Conservation (phyloP, 163 green algal species). For the Volvox carteri region DNA sequence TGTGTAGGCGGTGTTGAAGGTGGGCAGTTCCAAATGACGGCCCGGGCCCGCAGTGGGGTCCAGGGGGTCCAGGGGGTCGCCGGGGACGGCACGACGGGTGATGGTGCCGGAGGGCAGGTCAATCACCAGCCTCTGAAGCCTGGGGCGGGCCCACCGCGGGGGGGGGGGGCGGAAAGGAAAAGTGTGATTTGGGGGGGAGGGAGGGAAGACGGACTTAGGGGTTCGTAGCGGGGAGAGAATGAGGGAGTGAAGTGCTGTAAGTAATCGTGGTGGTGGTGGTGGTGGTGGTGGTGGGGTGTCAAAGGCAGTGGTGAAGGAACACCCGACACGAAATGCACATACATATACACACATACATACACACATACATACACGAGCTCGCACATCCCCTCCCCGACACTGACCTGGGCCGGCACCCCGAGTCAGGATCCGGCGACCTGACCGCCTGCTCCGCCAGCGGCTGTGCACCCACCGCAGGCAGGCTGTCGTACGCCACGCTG, state of each 20-base stretch:
- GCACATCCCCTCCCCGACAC: no score
- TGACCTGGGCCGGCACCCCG: constrained; percentile 7
- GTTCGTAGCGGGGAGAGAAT: no score
- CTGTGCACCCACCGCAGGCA: constrained; percentile 58
- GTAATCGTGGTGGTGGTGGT: no score
- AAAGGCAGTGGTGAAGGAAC: no score
- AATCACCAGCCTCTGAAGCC: constrained; percentile 8
- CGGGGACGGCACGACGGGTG: background rate
- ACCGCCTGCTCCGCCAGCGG: constrained; percentile 29
- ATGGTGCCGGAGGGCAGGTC: constrained; percentile 4
- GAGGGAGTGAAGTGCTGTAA: no score
- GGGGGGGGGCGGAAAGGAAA: background rate
- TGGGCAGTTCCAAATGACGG: constrained; percentile 64
- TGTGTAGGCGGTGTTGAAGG: constrained; percentile 49
- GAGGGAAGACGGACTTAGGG: no score
- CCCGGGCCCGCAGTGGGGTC: background rate
- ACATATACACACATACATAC: no score
- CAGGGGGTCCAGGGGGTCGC: background rate
- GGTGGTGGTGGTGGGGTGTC: no score
- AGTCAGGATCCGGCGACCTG: background rate
- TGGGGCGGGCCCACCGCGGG: background rate
- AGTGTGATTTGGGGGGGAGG: no score
- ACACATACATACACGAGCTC: no score
- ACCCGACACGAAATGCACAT: no score
- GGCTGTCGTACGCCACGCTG: constrained; percentile 57